Conservation (phyloP, 208 protist genomes). For the Acanthamoeba culbertsoni region DNA sequence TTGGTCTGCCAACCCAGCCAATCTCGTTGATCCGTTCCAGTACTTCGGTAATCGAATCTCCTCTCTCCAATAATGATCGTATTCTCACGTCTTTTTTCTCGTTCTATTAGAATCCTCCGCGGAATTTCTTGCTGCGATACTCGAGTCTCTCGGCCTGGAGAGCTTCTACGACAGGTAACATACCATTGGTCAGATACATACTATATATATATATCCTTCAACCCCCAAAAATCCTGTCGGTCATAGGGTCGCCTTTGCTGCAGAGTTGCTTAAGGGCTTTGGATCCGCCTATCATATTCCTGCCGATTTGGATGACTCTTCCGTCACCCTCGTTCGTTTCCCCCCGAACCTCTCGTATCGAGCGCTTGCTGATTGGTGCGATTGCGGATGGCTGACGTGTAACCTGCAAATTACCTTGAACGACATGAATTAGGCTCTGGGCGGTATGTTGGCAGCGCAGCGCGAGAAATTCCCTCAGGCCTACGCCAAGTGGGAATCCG, state of each 20-base stretch:
- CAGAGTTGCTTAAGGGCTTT: not conserved
- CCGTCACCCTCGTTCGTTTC: not conserved
- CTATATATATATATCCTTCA: no score
- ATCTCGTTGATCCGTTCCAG: not conserved
- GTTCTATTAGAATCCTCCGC: not conserved
- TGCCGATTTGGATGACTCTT: constrained; percentile 7
- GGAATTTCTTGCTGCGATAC: not conserved
- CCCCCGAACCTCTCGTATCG: not conserved
- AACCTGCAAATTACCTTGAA: not conserved
- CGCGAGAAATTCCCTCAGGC: not conserved
- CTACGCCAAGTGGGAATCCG: not conserved
- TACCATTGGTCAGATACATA: no score
- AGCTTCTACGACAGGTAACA: not conserved
- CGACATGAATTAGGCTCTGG: not conserved
- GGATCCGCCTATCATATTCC: not conserved
- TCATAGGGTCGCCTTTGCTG: not conserved
- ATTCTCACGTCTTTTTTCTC: not conserved
- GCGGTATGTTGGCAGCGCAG: not conserved
- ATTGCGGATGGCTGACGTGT: no score
- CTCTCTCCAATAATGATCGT: not conserved
- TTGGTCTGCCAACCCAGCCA: not conserved
- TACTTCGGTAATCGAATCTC: not conserved
- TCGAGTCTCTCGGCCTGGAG: not conserved
- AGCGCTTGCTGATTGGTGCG: no score
- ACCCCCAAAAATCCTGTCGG: not conserved